phyloP scores from a whole-genome alignment of 2,329 filamentous ascomycete species.

The Ilyonectria destructans region DNA sequence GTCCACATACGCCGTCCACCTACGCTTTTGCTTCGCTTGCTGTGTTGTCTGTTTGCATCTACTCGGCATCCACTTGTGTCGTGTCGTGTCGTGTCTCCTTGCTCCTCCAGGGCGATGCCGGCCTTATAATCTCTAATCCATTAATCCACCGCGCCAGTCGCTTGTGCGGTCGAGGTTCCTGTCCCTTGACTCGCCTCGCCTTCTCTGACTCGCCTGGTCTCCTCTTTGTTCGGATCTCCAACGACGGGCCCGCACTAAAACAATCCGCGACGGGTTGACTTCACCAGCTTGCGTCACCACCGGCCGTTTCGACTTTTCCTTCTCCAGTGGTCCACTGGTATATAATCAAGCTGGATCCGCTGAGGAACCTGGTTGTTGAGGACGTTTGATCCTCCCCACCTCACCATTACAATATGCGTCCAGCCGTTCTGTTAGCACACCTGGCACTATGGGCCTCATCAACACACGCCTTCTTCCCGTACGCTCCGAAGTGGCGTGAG shows the following conservation, averaged over 20 bases:
- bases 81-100: conserved; percentile 41
- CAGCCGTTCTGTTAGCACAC: conserved; percentile 58
- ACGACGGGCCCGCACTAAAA: conserved; percentile 39
- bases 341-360: conserved; percentile 30
- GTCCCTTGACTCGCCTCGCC: neutral
- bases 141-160: conserved; percentile 47
- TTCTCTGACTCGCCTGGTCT: neutral
- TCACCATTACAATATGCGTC: conserved; percentile 58
- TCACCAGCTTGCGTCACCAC: conserved; percentile 35
- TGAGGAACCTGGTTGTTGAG: conserved; percentile 8
- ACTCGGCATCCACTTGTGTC: conserved; percentile 36
- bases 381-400: conserved; percentile 26
- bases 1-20: conserved; percentile 36
- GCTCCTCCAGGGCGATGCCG: conserved; percentile 42
- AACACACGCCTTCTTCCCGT: conserved; percentile 66
- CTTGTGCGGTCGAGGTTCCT: conserved; percentile 16
- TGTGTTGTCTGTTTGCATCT: conserved; percentile 37
- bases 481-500: conserved; percentile 57
- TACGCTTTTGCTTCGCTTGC: conserved; percentile 33
- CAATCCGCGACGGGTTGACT: conserved; percentile 42
- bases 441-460: conserved; percentile 65
- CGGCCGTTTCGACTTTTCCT: conserved; percentile 15
- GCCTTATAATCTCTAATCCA: conserved; percentile 51
- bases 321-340: conserved; percentile 25
- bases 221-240: conserved; percentile 30